Conservation (phyloP, 768 basidiomycete genomes). For the Cantharellus cinnabarinus region DNA sequence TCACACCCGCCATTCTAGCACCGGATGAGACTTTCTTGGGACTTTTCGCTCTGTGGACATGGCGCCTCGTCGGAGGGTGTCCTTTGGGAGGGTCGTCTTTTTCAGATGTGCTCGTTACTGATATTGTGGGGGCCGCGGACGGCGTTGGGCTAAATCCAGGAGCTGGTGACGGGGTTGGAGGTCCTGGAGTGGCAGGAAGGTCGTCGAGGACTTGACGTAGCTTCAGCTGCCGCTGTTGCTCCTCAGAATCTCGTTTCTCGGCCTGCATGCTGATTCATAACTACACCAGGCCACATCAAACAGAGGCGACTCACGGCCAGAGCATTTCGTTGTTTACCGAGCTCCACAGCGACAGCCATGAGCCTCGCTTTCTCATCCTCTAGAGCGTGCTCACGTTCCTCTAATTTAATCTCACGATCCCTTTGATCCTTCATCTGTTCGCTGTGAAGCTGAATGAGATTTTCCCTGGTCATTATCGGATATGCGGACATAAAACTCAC, state of each 20-base stretch:
- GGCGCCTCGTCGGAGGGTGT: too few relatives aligned
- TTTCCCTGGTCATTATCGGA: background rate
- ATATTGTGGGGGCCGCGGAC: too few relatives aligned
- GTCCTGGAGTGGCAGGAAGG: constrained; percentile 8
- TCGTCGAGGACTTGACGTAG: constrained; percentile 6
- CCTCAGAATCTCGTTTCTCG: constrained; percentile 19
- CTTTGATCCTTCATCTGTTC: constrained; percentile 20
- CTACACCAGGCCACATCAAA: too few relatives aligned
- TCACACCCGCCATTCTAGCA: too few relatives aligned
- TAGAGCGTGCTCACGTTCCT: constrained; percentile 23
- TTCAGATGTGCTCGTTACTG: too few relatives aligned
- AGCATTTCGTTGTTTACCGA: constrained; percentile 16
- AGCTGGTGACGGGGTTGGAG: background rate
- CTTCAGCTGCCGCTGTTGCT: constrained; percentile 34
- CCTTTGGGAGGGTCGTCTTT: too few relatives aligned
- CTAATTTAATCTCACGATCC: constrained; percentile 33
- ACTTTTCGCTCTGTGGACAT: background rate
- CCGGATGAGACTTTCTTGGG: background rate
- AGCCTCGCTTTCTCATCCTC: constrained; percentile 35
- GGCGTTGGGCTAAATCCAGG: too few relatives aligned
- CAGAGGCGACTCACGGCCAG: background rate
- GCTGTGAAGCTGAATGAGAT: too few relatives aligned
- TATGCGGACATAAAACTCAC: background rate
- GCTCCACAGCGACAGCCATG: constrained; percentile 37
- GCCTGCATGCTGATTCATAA: background rate